Percentiles rank a stretch among this genome's conserved stretches.
These are phyloP conservation scores for Fusarium palustre DNA, from an alignment of 2,329 filamentous ascomycete genomes.

Conservation along the genomic window DNA sequence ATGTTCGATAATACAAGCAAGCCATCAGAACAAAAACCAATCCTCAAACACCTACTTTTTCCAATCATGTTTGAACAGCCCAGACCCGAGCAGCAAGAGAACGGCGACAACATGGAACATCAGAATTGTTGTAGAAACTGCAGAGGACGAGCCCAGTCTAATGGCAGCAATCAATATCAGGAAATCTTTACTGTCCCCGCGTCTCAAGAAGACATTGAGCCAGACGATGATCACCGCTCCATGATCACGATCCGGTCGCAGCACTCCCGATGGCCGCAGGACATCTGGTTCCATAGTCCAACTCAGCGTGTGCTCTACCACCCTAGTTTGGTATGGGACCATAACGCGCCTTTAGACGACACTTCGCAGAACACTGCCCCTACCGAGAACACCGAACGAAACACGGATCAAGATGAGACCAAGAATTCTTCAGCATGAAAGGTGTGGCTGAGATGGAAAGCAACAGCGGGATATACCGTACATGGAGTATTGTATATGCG, in stretches of 20 bases:
- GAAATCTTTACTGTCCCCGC: constrained; percentile 9
- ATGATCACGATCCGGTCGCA: constrained; percentile 14
- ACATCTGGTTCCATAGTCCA: constrained; percentile 35
- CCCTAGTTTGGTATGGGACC: neutral
- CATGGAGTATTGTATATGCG: neutral
- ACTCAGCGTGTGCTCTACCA: constrained; percentile 30
- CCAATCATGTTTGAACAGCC: neutral
- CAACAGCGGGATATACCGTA: neutral
- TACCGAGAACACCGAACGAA: neutral
- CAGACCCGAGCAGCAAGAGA: neutral
- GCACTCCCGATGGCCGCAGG: constrained; percentile 20
- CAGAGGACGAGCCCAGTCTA: neutral
- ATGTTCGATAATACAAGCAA: neutral
- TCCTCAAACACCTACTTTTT: neutral
- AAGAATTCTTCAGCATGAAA: neutral
- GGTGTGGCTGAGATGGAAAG: neutral
- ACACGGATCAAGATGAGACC: neutral
- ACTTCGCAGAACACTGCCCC: too few relatives aligned
- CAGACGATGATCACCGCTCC: constrained; percentile 12
- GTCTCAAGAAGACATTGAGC: neutral
- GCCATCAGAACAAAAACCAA: neutral
- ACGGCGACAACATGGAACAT: neutral
- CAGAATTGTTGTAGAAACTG: neutral
- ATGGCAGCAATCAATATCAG: neutral
- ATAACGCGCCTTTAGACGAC: neutral